A percentile compares a stretch with the other conserved stretches of the same genome.
phyloP scores from a whole-genome alignment of 805 yeast species.

The Pichia exigua region DNA sequence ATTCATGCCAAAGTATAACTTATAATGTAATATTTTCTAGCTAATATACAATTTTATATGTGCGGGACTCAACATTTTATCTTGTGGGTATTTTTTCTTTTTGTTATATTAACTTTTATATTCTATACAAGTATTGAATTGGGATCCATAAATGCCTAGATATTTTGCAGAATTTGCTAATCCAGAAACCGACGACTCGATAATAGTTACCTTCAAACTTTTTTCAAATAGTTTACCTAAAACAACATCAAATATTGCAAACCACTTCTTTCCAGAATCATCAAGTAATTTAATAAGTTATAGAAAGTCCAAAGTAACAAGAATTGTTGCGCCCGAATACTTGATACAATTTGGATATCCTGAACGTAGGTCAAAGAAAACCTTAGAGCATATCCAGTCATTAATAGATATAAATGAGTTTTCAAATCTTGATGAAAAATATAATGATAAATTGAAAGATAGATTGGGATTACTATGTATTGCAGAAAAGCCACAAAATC shows the following conservation, averaged over 20 bases:
- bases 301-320: conserved; percentile 15
- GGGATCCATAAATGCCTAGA: conserved; percentile 2
- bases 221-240: conserved; percentile 7
- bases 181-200: background rate
- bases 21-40: too few relatives aligned
- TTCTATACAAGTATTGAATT: too few relatives aligned
- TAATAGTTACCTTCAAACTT: conserved; percentile 6
- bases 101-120: background rate
- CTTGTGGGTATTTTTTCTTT: background rate
- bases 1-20: too few relatives aligned
- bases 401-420: conserved; percentile 10
- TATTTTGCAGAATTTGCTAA: conserved; percentile 8
- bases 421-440: background rate
- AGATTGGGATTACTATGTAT: conserved; percentile 14
- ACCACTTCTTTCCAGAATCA: background rate
- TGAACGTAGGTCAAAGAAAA: conserved; percentile 5
- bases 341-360: conserved; percentile 21
- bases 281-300: conserved; percentile 1
- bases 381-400: background rate
- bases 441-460: background rate
- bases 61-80: background rate
- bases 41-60: too few relatives aligned
- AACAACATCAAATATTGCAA: background rate
- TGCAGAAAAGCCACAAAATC: conserved; percentile 5
- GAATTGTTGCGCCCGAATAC: conserved; percentile 25